These are phyloP conservation scores for Bipolaris victoriae DNA, from an alignment of 2,329 filamentous ascomycete species.

Conservation along the genomic window DNA sequence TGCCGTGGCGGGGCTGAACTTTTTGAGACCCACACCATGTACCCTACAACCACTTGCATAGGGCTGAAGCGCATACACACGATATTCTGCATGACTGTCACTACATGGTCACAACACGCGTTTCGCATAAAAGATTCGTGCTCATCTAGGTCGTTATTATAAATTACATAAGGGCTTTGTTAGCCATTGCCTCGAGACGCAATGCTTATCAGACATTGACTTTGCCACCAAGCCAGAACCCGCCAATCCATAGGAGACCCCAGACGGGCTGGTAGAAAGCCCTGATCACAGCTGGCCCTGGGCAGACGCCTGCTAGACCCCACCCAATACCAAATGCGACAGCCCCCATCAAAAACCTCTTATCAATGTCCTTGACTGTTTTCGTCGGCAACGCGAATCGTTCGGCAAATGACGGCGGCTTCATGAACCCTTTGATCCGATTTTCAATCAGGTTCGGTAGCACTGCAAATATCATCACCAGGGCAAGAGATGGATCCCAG, in stretches of 20 bases:
- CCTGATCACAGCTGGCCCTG: slow-evolving; percentile 58
- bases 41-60: not conserved
- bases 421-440: slow-evolving; percentile 28
- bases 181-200: not conserved
- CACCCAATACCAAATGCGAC: slow-evolving; percentile 59
- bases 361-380: slow-evolving; percentile 56
- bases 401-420: slow-evolving; percentile 51
- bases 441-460: slow-evolving; percentile 52
- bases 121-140: not conserved
- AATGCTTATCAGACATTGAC: not conserved
- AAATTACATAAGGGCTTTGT: not conserved
- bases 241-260: slow-evolving; percentile 56
- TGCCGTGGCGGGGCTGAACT: slow-evolving; percentile 18
- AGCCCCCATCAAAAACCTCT: slow-evolving; percentile 56
- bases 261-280: slow-evolving; percentile 55
- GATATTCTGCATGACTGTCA: not conserved
- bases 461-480: slow-evolving; percentile 59
- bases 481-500: slow-evolving; percentile 59
- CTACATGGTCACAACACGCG: not conserved
- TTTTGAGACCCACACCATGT: not conserved
- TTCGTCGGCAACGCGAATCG: slow-evolving; percentile 54
- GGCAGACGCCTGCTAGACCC: slow-evolving; percentile 60
- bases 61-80: slow-evolving; percentile 17
- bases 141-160: not conserved
- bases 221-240: slow-evolving; percentile 53